Conservation (phyloP, 2,329 filamentous ascomycete species). For the Davidsoniella virescens region DNA sequence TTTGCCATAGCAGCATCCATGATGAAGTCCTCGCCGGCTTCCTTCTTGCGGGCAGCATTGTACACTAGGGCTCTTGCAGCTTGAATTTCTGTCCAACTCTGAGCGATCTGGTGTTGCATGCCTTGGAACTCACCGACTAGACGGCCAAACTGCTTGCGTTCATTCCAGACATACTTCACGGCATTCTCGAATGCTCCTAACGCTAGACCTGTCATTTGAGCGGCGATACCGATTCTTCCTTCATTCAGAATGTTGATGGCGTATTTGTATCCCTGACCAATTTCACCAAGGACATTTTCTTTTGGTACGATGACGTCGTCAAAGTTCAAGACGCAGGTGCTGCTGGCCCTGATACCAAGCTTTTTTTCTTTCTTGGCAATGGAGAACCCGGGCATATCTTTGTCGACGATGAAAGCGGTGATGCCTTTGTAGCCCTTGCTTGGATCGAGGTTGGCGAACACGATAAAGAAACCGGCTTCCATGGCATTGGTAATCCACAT, state of each 20-base stretch:
- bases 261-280: slow-evolving; percentile 94
- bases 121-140: slow-evolving; percentile 94
- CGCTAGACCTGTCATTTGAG: slow-evolving; percentile 95
- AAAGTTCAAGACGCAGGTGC: slow-evolving; percentile 93
- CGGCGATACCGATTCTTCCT: slow-evolving; percentile 91
- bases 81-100: slow-evolving; percentile 84
- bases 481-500: slow-evolving; percentile 99
- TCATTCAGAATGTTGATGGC: slow-evolving; percentile 90
- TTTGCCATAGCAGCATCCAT: slow-evolving; percentile 97
- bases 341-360: slow-evolving; percentile 87
- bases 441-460: slow-evolving; percentile 90
- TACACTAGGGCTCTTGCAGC: slow-evolving; percentile 85
- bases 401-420: slow-evolving; percentile 88
- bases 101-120: slow-evolving; percentile 97
- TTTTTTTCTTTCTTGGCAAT: slow-evolving; percentile 99
- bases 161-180: slow-evolving; percentile 91
- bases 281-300: slow-evolving; percentile 73
- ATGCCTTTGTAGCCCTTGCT: slow-evolving; percentile 94
- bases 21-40: slow-evolving; percentile 89
- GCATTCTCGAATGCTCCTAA: slow-evolving; percentile 93
- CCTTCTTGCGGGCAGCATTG: slow-evolving; percentile 96
- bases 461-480: slow-evolving; percentile 89
- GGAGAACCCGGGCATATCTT: slow-evolving; percentile 71
- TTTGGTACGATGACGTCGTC: slow-evolving; percentile 86
- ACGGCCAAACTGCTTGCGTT: slow-evolving; percentile 89